phyloP scores from a whole-genome alignment of 352 stramenopile genomes.

The Phytophthora pini region DNA sequence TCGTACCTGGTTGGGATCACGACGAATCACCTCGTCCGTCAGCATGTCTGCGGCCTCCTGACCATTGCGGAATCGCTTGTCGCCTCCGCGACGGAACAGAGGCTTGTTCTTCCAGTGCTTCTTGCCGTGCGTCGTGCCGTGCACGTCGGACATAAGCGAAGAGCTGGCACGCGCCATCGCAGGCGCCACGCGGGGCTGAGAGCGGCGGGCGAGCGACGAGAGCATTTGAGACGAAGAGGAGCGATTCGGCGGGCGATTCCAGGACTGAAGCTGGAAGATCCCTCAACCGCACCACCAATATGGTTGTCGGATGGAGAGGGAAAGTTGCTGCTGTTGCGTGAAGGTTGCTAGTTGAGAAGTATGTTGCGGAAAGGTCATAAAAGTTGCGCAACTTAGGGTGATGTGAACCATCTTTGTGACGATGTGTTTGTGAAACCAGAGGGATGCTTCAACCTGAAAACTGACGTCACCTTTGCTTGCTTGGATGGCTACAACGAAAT shows the following conservation, averaged over 20 bases:
- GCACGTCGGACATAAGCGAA: conserved; percentile 89
- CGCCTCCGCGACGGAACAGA: conserved; percentile 95
- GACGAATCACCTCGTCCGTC: conserved; percentile 75
- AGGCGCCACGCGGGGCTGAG: conserved; percentile 24
- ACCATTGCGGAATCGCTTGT: conserved; percentile 96
- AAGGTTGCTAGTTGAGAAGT: neutral
- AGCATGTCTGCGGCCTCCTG: conserved; percentile 96
- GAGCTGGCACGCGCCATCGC: conserved; percentile 41
- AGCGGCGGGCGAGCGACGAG: conserved; percentile 30
- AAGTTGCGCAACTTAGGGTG: neutral
- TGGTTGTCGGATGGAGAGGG: conserved; percentile 2
- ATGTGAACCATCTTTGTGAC: neutral
- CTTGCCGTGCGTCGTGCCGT: conserved; percentile 88
- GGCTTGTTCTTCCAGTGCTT: conserved; percentile 97
- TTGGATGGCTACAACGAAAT: neutral
- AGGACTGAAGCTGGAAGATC: conserved; percentile 9
- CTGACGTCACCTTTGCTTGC: conserved; percentile 12
- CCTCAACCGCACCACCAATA: neutral
- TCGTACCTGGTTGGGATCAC: conserved; percentile 75
- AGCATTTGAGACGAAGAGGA: conserved; percentile 28
- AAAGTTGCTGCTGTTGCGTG: conserved; percentile 1
- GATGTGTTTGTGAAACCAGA: conserved; percentile 23
- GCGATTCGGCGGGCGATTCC: neutral
- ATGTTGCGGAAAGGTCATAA: neutral
- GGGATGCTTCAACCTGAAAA: conserved; percentile 14